phyloP scores from a whole-genome alignment of 208 protist genomes.

The Wallacemonas rigidus region DNA sequence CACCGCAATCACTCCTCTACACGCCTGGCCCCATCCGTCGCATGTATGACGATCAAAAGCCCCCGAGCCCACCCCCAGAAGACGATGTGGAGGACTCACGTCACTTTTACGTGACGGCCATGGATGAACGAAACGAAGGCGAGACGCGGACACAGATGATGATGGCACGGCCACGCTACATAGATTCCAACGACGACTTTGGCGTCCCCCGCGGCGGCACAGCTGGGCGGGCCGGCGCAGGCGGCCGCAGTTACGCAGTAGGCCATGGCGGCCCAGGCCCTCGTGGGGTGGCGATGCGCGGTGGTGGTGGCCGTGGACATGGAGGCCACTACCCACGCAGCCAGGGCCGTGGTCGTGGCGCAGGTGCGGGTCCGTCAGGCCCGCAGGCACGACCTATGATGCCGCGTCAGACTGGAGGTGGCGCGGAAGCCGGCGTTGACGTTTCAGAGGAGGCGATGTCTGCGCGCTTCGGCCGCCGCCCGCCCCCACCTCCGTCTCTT shows the following conservation, averaged over 20 bases:
- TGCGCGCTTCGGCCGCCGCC: conserved; percentile 42
- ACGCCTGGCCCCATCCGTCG: conserved; percentile 35
- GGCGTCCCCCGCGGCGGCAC: conserved; percentile 3
- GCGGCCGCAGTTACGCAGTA: background rate
- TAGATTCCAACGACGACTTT: conserved; percentile 2
- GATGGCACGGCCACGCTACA: conserved; percentile 7
- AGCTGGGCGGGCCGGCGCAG: too few relatives aligned
- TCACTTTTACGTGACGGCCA: conserved; percentile 31
- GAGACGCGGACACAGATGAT: background rate
- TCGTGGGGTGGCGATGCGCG: conserved; percentile 24
- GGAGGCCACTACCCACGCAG: background rate
- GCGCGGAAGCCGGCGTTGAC: conserved; percentile 17
- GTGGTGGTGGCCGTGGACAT: conserved; percentile 14
- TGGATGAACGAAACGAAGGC: background rate
- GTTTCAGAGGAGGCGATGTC: conserved; percentile 34
- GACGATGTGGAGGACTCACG: conserved; percentile 31
- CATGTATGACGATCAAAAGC: conserved; percentile 28
- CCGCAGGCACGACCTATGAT: background rate
- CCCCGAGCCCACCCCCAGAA: conserved; percentile 55
- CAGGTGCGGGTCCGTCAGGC: background rate
- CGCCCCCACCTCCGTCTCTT: conserved; percentile 5
- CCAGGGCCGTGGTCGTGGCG: background rate
- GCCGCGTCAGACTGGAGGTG: background rate
- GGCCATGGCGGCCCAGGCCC: conserved; percentile 11
- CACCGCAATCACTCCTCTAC: conserved; percentile 75